Percentiles rank a stretch among this genome's conserved stretches.
Conservation (phyloP, 306 rosid genomes). For the Betula pendula region DNA sequence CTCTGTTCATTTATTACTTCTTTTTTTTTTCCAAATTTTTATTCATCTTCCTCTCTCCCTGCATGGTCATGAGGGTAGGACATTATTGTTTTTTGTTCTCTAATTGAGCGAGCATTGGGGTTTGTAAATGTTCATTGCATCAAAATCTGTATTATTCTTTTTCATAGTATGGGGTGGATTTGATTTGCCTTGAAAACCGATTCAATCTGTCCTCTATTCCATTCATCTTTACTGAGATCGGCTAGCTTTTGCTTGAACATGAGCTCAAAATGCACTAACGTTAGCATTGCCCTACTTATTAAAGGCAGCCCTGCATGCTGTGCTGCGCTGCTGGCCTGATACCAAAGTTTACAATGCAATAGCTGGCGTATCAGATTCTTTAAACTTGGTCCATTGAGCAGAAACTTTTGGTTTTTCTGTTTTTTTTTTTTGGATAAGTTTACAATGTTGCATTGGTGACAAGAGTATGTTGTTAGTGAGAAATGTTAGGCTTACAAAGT, state of each 20-base stretch:
- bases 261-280: neutral
- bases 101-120: conserved; percentile 13
- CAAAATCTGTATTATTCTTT: conserved; percentile 40
- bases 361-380: too few species aligned
- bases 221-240: neutral
- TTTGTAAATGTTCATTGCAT: conserved; percentile 57
- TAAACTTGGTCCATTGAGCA: neutral
- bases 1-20: neutral
- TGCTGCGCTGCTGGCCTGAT: neutral
- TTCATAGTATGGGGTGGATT: too few species aligned
- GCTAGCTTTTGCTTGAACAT: neutral
- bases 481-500: too few species aligned
- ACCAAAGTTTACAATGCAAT: neutral
- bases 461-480: too few species aligned
- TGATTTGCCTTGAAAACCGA: neutral
- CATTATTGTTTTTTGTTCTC: conserved; percentile 6
- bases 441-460: too few species aligned
- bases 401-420: neutral
- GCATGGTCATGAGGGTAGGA: conserved; percentile 25
- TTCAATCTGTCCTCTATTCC: neutral
- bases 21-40: conserved; percentile 7
- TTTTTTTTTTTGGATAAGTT: neutral
- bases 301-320: neutral
- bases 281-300: neutral
- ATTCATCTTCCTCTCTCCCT: neutral